Evolutionary conservation across 73 alveolate genomes (phyloP), one percentile per base, ranked within the genome.

Genomic region (Paramecium octaurelia): DNA sequence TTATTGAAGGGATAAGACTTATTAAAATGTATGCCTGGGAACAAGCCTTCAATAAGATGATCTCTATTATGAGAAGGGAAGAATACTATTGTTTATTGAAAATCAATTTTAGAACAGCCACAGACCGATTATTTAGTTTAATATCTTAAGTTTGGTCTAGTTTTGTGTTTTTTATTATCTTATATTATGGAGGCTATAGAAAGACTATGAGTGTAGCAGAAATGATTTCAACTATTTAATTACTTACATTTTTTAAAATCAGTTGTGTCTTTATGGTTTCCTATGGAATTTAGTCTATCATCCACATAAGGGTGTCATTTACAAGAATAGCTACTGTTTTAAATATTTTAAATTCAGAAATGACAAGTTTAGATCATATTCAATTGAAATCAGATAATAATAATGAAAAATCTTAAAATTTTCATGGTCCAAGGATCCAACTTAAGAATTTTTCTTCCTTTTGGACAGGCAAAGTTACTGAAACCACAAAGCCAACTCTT

Each of bases 11-110:
- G 14, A 80, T 80, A 9, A 43, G 91, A 64, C 43, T 80, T 11
- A 46, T 80, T 11, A 80, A 80, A 48, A 46, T 80, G 73, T 80
- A 80, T 80, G 91, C 91, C 11, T 80, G 91, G 91, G 73, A 40
- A 27, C 6, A 46, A 31, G 70, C 73, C 0, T 40, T 80, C 14
- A 9, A 27, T 40, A 20, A 80, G 16, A 80, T 43, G 73, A 80
- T 80, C 10, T 23, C 42, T 14, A 23, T 23, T 2, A 35, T 46
- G 38, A 80, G 91, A 46, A 6, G 3, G 6, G 20, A 40, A 18
- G 91, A 80, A 80, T 43, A 38, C 27, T 4, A 9, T 24, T 31
- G 46, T 23, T 80, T 24, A 21, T 24, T 80, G 14, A 42, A 12
- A 27, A 80, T 48, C 5, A 14, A 14, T 16, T 20, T 80, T 48